Percentiles rank a stretch among this genome's conserved stretches.
These are phyloP conservation scores for Coleophoma eucalyptorum DNA, from an alignment of 2,329 filamentous ascomycete genomes.

Conservation along the genomic window DNA sequence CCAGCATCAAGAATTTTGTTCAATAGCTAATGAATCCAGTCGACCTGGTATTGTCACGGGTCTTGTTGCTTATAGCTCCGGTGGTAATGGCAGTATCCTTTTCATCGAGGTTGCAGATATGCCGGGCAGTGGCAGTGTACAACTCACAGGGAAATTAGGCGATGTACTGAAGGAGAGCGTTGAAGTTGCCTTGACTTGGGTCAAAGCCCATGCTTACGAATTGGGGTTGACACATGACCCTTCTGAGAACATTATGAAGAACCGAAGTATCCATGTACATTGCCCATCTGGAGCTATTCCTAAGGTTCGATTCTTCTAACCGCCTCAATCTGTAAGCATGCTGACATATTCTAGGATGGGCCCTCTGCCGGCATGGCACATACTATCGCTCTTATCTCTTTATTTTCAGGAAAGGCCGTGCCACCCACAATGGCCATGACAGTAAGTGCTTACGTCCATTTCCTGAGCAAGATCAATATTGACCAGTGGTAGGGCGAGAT, in stretches of 20 bases:
- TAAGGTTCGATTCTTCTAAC: constrained; percentile 72
- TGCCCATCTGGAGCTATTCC: constrained; percentile 93
- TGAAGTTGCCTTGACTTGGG: constrained; percentile 94
- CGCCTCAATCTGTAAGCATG: not conserved
- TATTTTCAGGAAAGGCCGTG: constrained; percentile 83
- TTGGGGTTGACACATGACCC: constrained; percentile 78
- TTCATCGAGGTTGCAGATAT: constrained; percentile 99
- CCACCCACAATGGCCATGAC: constrained; percentile 96
- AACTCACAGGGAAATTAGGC: constrained; percentile 93
- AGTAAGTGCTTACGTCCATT: constrained; percentile 37
- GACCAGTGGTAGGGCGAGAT: constrained; percentile 47
- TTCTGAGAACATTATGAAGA: constrained; percentile 92
- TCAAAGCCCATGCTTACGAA: constrained; percentile 92
- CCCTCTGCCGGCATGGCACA: constrained; percentile 87
- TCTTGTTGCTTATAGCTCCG: constrained; percentile 88
- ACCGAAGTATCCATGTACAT: constrained; percentile 90
- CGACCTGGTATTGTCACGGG: constrained; percentile 93
- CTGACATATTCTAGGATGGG: constrained; percentile 60
- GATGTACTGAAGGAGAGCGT: constrained; percentile 97
- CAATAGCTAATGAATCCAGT: constrained; percentile 29
- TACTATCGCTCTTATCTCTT: constrained; percentile 85
- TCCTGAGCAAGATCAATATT: constrained; percentile 15
- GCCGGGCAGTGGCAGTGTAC: constrained; percentile 87
- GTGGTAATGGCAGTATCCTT: constrained; percentile 90
- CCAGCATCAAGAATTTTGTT: not conserved